Evolutionary conservation across 768 basidiomycete species (phyloP).

Genomic region (Neoboletus magnificus): DNA sequence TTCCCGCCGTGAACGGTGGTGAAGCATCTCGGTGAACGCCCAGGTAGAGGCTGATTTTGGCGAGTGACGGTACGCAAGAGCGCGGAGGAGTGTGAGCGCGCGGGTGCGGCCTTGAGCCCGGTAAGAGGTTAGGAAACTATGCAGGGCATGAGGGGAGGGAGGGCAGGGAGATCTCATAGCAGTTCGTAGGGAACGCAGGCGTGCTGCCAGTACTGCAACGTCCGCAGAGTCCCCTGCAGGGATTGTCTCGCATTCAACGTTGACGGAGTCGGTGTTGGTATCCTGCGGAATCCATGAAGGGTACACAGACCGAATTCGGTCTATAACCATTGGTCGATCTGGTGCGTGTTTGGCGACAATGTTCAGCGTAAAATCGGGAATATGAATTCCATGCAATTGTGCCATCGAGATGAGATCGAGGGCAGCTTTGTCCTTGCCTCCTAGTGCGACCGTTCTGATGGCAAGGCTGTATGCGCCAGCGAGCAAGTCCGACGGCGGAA

Average conservation of each 20-base stretch:
- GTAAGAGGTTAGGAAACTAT: slow-evolving; percentile 21
- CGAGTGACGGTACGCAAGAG: slow-evolving; percentile 23
- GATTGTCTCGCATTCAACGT: background rate
- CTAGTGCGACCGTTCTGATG: slow-evolving; percentile 39
- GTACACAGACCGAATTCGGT: slow-evolving; percentile 9
- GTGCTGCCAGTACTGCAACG: slow-evolving; percentile 9
- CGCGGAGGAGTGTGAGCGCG: slow-evolving; percentile 15
- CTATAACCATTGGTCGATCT: slow-evolving; percentile 1
- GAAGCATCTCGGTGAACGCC: slow-evolving; percentile 30
- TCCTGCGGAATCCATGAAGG: slow-evolving; percentile 13
- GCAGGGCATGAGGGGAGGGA: slow-evolving; percentile 18
- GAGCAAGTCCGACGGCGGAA: slow-evolving; percentile 9
- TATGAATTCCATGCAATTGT: slow-evolving; percentile 21
- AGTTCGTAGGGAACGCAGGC: slow-evolving; percentile 24
- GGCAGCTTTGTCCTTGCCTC: slow-evolving; percentile 40
- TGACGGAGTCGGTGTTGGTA: background rate
- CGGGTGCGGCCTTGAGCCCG: slow-evolving; percentile 19
- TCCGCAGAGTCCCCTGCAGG: slow-evolving; percentile 2
- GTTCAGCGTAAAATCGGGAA: slow-evolving; percentile 38
- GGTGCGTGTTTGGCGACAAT: slow-evolving; percentile 28
- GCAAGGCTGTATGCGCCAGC: slow-evolving; percentile 34
- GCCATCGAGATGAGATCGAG: slow-evolving; percentile 43
- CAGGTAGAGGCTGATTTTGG: slow-evolving; percentile 24
- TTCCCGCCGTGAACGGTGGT: slow-evolving; percentile 20
- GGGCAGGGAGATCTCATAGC: slow-evolving; percentile 24